Conservation (phyloP, 805 yeast species). For the Yarrowia porcina region DNA sequence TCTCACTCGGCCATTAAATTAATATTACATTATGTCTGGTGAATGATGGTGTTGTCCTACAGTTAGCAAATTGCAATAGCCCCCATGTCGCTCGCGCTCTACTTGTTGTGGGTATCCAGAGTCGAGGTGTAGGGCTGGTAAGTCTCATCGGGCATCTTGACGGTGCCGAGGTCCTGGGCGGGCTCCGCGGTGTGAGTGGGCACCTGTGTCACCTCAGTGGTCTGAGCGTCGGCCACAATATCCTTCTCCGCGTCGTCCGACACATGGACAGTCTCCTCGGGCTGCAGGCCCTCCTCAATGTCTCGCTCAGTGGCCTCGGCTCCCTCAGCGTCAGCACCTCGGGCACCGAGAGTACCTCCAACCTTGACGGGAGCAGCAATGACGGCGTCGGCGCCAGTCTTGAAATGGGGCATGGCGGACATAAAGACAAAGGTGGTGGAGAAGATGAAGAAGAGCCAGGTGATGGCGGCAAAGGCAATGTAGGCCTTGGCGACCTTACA, state of each 20-base stretch:
- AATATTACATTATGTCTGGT: slow-evolving; percentile 1
- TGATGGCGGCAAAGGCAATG: slow-evolving; percentile 26
- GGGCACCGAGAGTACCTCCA: background rate
- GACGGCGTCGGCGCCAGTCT: background rate
- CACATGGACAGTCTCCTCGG: slow-evolving; percentile 15
- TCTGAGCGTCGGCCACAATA: background rate
- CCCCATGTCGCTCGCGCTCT: background rate
- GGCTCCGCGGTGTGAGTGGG: background rate
- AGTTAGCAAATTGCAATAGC: slow-evolving; percentile 1
- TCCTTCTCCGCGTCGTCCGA: slow-evolving; percentile 10
- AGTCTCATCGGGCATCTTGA: slow-evolving; percentile 13
- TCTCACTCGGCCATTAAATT: background rate
- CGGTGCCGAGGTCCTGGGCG: slow-evolving; percentile 11
- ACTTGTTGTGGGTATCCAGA: background rate
- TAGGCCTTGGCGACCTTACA: slow-evolving; percentile 22
- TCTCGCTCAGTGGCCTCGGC: background rate
- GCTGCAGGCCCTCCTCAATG: slow-evolving; percentile 3
- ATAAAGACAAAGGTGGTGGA: slow-evolving; percentile 7
- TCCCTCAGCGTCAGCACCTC: background rate
- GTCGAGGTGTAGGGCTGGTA: slow-evolving; percentile 16
- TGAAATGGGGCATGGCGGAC: slow-evolving; percentile 10
- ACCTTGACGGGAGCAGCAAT: background rate
- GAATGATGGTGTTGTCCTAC: background rate
- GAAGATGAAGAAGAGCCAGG: slow-evolving; percentile 23
- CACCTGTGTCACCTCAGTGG: background rate